phyloP scores from a whole-genome alignment of 2,329 filamentous ascomycete genomes.

The Hypoxylon sp. region DNA sequence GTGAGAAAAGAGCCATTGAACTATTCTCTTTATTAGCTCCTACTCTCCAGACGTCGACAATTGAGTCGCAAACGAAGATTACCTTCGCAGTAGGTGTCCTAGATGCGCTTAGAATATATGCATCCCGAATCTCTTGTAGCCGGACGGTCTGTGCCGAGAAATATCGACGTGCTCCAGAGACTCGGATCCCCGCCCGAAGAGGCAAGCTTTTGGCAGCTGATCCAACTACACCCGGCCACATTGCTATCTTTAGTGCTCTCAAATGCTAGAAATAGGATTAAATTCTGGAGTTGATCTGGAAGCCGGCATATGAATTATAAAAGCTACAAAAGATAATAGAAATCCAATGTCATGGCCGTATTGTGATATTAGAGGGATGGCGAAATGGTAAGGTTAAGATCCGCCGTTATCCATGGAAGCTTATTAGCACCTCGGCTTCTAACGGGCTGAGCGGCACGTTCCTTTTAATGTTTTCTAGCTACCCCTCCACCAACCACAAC shows the following conservation, averaged over 20 bases:
- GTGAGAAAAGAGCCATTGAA: slow-evolving; percentile 94
- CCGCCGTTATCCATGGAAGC: slow-evolving; percentile 30
- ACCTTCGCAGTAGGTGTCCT: slow-evolving; percentile 93
- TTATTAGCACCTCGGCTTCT: slow-evolving; percentile 47
- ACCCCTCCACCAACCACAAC: slow-evolving; percentile 30
- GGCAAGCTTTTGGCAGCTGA: slow-evolving; percentile 46
- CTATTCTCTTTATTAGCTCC: slow-evolving; percentile 62
- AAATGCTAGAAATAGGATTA: slow-evolving; percentile 1
- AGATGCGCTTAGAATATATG: slow-evolving; percentile 92
- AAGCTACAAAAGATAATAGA: slow-evolving; percentile 1
- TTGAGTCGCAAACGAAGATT: slow-evolving; percentile 35
- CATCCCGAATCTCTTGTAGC: slow-evolving; percentile 83
- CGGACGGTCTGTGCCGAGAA: slow-evolving; percentile 64
- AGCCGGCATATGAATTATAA: neutral
- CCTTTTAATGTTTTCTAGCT: neutral
- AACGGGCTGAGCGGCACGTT: slow-evolving; percentile 34
- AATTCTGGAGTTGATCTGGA: neutral
- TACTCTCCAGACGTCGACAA: neutral
- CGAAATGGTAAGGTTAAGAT: slow-evolving; percentile 8
- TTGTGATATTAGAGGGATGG: slow-evolving; percentile 2
- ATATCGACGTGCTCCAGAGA: slow-evolving; percentile 55
- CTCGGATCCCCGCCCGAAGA: slow-evolving; percentile 41
- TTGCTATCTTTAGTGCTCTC: slow-evolving; percentile 46
- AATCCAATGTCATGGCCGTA: slow-evolving; percentile 13
- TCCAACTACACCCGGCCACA: slow-evolving; percentile 44